Evolutionary conservation across 192 early-diverging fungal genomes (phyloP).

Genomic region (Chytriomyces hyalinus): DNA sequence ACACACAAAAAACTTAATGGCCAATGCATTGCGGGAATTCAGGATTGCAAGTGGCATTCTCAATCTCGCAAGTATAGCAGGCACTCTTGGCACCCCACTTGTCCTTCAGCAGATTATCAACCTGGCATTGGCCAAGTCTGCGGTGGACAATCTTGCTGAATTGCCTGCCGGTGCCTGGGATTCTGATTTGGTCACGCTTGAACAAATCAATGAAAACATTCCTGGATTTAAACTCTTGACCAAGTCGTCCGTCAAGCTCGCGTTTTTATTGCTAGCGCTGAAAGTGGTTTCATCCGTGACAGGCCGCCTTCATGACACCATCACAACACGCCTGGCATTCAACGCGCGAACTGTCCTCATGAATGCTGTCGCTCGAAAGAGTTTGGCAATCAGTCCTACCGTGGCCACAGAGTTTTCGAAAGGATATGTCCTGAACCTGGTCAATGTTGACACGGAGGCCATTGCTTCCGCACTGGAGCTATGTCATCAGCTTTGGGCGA

Average conservation of each 20-base stretch:
- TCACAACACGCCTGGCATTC: slow-evolving; percentile 11
- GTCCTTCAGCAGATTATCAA: slow-evolving; percentile 32
- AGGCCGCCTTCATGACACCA: neutral
- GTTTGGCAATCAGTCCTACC: neutral
- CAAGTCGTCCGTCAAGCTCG: neutral
- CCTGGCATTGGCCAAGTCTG: neutral
- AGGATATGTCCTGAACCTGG: slow-evolving; percentile 35
- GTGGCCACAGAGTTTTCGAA: slow-evolving; percentile 7
- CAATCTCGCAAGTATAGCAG: slow-evolving; percentile 2
- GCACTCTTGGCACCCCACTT: slow-evolving; percentile 2
- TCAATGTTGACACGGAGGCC: slow-evolving; percentile 34
- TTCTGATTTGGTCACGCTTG: neutral
- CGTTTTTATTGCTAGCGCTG: neutral
- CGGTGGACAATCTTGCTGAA: neutral
- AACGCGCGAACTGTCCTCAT: slow-evolving; percentile 28
- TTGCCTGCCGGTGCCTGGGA: neutral
- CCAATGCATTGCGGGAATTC: no score
- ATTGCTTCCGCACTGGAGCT: neutral
- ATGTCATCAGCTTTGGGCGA: slow-evolving; percentile 1
- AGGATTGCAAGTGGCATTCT: slow-evolving; percentile 18
- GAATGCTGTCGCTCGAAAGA: slow-evolving; percentile 14
- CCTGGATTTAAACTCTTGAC: slow-evolving; percentile 15
- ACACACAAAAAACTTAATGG: no score
- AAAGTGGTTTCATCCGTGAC: slow-evolving; percentile 2
- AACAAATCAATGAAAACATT: neutral